Evolutionary conservation across 108 stramenopile genomes (phyloP), one percentile per base, ranked within the genome.

Genomic region (Seminavis robusta): DNA sequence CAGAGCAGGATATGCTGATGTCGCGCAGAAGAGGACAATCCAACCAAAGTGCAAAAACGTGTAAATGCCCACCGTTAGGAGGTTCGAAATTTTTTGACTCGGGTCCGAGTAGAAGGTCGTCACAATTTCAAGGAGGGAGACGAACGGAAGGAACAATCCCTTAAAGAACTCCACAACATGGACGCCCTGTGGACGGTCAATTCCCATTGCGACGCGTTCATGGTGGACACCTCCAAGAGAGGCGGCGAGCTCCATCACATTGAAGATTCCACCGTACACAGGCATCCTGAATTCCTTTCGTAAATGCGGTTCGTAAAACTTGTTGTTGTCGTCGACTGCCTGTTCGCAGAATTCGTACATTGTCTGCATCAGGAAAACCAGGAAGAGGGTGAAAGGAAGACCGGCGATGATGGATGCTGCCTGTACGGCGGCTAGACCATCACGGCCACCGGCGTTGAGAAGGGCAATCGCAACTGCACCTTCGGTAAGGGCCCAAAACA

Each of bases 381-480:
- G 24, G 45, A 83, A 50, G 13, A 77, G 40, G 36, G 71, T 79
- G 71, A 76, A 79, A 11, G 83, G 77, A 26, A 84, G 56, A 11
- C 83, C 83, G 3, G 69, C 69, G 4, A 80, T 42, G 61, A 84
- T 77, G 19, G 72, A 62, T 10, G 75, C 78, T 6, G 83, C 59
- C 56, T 84, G 83, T 1, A 84, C 56, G 15, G 76, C 83, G 21
- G 23, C 1, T 2, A 80, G 65, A 8, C 63, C 78, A 0, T 66
- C 68, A 42, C 43, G 26, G 9, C 67, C 67, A 32, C 78, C 72
- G 10, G 72, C 67, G 11, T 53, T 55, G 25, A 84, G 47, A 24
- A 84, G 69, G 4, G 75, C 83, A 11, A 64, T 73, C 2, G 78
- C 75, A 19, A 65, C 54, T 23, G 63, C 69, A 28, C 73, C 69